Evolutionary conservation across 441 rosid genomes (phyloP), one percentile per base, ranked within the genome.

Genomic region (Pelargonium myrrhifolium): DNA sequence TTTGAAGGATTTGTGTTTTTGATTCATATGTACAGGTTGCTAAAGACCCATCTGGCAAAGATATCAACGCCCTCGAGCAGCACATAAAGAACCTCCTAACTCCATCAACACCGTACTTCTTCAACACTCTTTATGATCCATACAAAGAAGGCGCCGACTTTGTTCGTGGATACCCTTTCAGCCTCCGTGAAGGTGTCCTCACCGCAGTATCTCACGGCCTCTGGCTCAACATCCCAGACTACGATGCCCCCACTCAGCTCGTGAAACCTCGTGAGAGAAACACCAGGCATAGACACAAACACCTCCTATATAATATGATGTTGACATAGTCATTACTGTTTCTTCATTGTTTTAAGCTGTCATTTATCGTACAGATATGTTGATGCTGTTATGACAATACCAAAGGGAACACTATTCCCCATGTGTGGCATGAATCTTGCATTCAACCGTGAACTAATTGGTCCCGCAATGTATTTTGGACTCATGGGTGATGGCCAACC

Each of bases 401-500:
- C 98, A 37, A 90, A 90, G 83, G 96, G 98, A 40, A 90, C 93
- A 28, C 84, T 92, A 68, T 92, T 90, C 85, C 98, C 98, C 17
- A 92, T 92, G 98, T 90, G 98, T 9, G 98, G 98, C 59, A 92
- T 92, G 98, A 92, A 92, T 59, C 74, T 92, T 85, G 86, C 87
- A 68, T 90, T 92, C 59, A 79, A 89, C 78, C 95, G 98, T 60
- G 86, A 90, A 20, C 68, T 90, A 81, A 92, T 92, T 21, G 98
- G 97, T 17, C 90, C 98, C 37, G 97, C 98, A 66, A 92, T 92
- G 98, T 92, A 92, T 89, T 92, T 90, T 65, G 98, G 98, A 72
- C 98, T 92, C 62, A 92, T 90, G 98, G 98, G 98, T 65, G 96
- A 92, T 76, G 96, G 98, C 64, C 98, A 90, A 79, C 98, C 98